These are phyloP conservation scores for Stemphylium lycopersici DNA, from an alignment of 2,329 filamentous ascomycete species.

Conservation along the genomic window DNA sequence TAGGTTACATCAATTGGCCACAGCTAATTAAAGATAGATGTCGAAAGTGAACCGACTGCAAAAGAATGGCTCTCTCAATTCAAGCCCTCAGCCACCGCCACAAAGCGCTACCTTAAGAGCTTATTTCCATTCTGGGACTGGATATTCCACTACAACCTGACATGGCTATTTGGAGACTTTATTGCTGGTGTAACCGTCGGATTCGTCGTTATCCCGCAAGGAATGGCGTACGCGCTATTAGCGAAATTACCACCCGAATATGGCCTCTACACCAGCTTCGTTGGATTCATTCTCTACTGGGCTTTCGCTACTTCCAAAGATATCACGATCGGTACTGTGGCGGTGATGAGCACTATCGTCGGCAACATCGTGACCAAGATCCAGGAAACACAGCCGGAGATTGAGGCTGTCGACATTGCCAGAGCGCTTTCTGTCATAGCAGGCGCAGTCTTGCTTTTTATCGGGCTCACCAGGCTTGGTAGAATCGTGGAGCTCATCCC, in stretches of 20 bases:
- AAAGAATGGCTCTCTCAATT: constrained; percentile 72
- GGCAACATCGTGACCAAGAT: constrained; percentile 77
- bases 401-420: constrained; percentile 65
- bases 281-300: constrained; percentile 95
- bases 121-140: constrained; percentile 90
- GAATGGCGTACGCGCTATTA: constrained; percentile 91
- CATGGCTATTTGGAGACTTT: constrained; percentile 88
- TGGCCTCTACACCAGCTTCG: constrained; percentile 93
- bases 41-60: constrained; percentile 80
- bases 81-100: constrained; percentile 62
- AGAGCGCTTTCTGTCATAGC: constrained; percentile 79
- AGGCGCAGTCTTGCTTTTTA: constrained; percentile 77
- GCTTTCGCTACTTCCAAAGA: constrained; percentile 98
- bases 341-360: constrained; percentile 90
- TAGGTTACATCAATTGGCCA: neutral
- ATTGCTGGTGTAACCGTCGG: constrained; percentile 82
- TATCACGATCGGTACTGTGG: constrained; percentile 97
- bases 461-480: constrained; percentile 80
- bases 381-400: constrained; percentile 56
- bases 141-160: constrained; percentile 85
- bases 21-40: constrained; percentile 67
- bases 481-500: constrained; percentile 96
- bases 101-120: constrained; percentile 67
- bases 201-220: constrained; percentile 88
- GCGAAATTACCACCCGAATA: constrained; percentile 81